phyloP scores from a whole-genome alignment of 2,329 filamentous ascomycete genomes.

The Verticillium dahliae region DNA sequence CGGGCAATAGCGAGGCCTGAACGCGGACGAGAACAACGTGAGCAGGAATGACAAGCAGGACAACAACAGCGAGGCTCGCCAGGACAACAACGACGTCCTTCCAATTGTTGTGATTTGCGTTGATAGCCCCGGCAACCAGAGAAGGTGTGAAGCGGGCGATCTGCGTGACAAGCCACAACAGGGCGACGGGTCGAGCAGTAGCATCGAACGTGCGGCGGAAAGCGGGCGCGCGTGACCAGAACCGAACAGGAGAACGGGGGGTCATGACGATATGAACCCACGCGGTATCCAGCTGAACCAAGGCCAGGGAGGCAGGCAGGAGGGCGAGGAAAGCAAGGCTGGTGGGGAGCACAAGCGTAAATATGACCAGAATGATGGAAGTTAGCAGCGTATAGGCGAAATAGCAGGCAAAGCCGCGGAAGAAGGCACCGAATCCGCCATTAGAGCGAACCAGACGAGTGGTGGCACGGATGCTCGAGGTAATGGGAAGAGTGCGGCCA shows the following conservation, averaged over 20 bases:
- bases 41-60: constrained; percentile 67
- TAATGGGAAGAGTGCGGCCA: constrained; percentile 32
- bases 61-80: constrained; percentile 41
- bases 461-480: constrained; percentile 43
- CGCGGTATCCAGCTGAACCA: constrained; percentile 54
- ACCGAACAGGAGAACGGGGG: constrained; percentile 53
- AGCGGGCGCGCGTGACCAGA: constrained; percentile 63
- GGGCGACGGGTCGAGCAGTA: constrained; percentile 60
- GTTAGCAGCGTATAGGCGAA: constrained; percentile 30
- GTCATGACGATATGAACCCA: constrained; percentile 89
- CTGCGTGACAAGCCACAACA: constrained; percentile 53
- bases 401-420: constrained; percentile 59
- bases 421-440: constrained; percentile 58
- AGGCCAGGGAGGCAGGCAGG: constrained; percentile 51
- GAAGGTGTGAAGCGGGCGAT: constrained; percentile 40
- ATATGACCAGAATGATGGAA: constrained; percentile 31
- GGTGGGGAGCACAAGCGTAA: constrained; percentile 36
- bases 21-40: constrained; percentile 73
- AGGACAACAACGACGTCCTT: constrained; percentile 40
- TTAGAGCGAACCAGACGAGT: constrained; percentile 51
- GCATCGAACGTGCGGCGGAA: constrained; percentile 59
- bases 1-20: constrained; percentile 78
- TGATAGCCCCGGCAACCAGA: constrained; percentile 24
- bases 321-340: constrained; percentile 41
- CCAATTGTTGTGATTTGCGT: constrained; percentile 18